Percentiles rank a stretch among this genome's conserved stretches.
phyloP scores from a whole-genome alignment of 495 filamentous ascomycete genomes.

The Penicillium odoratum region DNA sequence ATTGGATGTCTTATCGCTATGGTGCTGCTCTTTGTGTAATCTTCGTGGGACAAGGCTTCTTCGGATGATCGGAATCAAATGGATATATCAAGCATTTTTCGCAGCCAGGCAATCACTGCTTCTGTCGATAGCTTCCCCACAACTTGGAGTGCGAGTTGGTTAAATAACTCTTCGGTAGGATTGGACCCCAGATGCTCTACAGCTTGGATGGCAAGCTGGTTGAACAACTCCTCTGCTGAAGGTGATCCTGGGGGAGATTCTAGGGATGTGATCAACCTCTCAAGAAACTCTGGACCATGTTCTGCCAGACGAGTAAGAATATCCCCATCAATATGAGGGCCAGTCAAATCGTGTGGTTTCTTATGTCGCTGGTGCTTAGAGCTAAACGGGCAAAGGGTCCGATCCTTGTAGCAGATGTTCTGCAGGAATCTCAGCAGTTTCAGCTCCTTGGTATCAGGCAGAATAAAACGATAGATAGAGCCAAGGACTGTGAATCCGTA shows the following conservation, averaged over 20 bases:
- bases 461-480: conserved; percentile 60
- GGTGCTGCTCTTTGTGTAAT: background rate
- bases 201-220: too few species aligned
- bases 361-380: conserved; percentile 25
- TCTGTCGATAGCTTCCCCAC: conserved; percentile 8
- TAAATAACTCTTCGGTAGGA: background rate
- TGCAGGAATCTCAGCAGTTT: conserved; percentile 63
- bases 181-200: background rate
- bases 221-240: background rate
- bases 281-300: conserved; percentile 45
- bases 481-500: conserved; percentile 69
- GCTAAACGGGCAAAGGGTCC: conserved; percentile 39
- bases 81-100: conserved; percentile 16
- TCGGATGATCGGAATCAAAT: conserved; percentile 2
- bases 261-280: conserved; percentile 31
- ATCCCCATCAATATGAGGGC: conserved; percentile 69
- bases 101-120: conserved; percentile 17
- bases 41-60: too few species aligned
- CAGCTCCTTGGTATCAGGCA: conserved; percentile 55
- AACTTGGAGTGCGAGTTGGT: conserved; percentile 2
- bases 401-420: conserved; percentile 51
- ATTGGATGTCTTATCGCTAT: background rate
- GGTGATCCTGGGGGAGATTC: background rate
- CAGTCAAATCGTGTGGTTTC: conserved; percentile 22
- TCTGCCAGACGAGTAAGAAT: conserved; percentile 57